phyloP scores from a whole-genome alignment of 306 rosid genomes.

The Vicia faba region DNA sequence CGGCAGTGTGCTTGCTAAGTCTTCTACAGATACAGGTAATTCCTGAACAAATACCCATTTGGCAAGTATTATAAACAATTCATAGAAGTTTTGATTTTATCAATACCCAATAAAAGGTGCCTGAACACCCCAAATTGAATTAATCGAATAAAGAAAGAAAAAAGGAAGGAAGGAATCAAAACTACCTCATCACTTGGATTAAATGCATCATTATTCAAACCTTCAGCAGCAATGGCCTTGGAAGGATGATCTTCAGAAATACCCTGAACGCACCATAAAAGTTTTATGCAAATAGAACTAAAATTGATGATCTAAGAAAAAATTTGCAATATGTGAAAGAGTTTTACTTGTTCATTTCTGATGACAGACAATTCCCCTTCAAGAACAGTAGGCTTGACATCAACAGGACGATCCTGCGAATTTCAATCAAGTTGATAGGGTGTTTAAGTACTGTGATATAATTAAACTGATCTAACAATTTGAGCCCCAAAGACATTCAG shows the following conservation, averaged over 20 bases:
- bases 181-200: slow-evolving; percentile 65
- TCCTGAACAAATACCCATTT: slow-evolving; percentile 51
- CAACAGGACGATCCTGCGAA: slow-evolving; percentile 70
- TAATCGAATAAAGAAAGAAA: background rate
- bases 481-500: slow-evolving; percentile 10
- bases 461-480: slow-evolving; percentile 25
- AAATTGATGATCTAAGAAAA: slow-evolving; percentile 29
- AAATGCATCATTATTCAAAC: slow-evolving; percentile 53
- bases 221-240: slow-evolving; percentile 47
- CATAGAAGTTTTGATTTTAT: slow-evolving; percentile 28
- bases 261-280: slow-evolving; percentile 51
- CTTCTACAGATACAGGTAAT: slow-evolving; percentile 55
- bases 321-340: slow-evolving; percentile 24
- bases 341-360: slow-evolving; percentile 65
- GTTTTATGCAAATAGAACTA: slow-evolving; percentile 34
- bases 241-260: slow-evolving; percentile 58
- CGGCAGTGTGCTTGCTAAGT: slow-evolving; percentile 51
- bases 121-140: background rate
- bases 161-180: background rate
- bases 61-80: slow-evolving; percentile 8
- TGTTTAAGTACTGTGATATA: slow-evolving; percentile 9
- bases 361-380: slow-evolving; percentile 56
- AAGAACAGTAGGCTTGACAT: slow-evolving; percentile 67
- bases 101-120: slow-evolving; percentile 14
- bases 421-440: slow-evolving; percentile 36